Base-by-base conservation (phyloP, 2,329 filamentous ascomycete species). In the Sporothrix sp. region DNA sequence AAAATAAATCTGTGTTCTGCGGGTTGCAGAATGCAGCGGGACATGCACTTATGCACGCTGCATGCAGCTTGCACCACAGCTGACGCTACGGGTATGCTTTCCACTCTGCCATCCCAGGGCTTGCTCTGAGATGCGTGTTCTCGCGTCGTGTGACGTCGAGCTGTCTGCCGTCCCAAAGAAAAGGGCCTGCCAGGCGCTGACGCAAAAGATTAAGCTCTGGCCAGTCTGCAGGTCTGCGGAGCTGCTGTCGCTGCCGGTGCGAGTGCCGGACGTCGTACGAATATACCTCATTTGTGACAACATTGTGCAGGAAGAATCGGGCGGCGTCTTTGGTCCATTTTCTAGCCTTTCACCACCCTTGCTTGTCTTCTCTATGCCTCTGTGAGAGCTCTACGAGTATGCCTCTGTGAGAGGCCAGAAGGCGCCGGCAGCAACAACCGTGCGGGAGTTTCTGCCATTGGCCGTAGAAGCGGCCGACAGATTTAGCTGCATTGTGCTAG, bases 401-500 rank as follows among this genome's bases (percentile, higher is more conserved):
- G n/a, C n/a, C n/a, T n/a, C n/a, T n/a, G n/a, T n/a, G n/a, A n/a
- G n/a, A n/a, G 45, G 18, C 35, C 6, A 32, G 35, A 32, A 48
- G 39, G 25, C 10, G 10, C 5, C 25, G 10, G 25, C 5, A 10
- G 20, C 10, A 39, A 39, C 25, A 35, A 25, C 35, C 45, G 45
- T 48, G 45, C 45, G 20, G 28, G 35, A 32, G 8, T n/a, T 28
- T 7, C 7, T 18, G 20, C n/a, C 36, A 48, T 48, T 48, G 35
- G 45, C 20, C 23, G 35, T n/a, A 38, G 35, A 16, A n/a, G 10
- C 10, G 9, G 14, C 46, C 36, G 46, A 30, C 30, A 33, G 40
- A 40, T 30, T 48, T 40, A 48, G 36, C 36, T 48, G 35, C 36
- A 18, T n/a, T 4, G 36, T 32, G 45, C 35, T 39, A 47, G 33